phyloP scores from a whole-genome alignment of 768 basidiomycete genomes.

The Tricholoma sp. region DNA sequence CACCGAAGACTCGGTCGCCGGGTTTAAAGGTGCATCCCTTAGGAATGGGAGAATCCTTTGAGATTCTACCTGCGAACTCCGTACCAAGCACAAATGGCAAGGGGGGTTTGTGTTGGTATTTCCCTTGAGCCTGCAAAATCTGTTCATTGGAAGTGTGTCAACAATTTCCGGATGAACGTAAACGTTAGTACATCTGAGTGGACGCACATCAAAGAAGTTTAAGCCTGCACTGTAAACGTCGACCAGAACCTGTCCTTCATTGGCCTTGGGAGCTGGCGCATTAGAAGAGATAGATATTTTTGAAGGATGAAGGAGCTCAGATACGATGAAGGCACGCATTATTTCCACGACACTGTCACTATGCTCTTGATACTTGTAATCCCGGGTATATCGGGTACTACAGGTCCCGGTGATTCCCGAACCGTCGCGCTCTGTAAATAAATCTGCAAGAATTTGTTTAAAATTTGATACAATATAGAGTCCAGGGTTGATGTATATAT shows the following conservation, averaged over 20 bases:
- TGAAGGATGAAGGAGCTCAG: conserved; percentile 64
- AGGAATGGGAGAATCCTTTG: conserved; percentile 69
- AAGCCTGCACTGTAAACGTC: conserved; percentile 73
- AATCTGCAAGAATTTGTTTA: neutral
- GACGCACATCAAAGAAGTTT: conserved; percentile 70
- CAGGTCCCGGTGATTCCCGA: no score
- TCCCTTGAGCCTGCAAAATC: conserved; percentile 87
- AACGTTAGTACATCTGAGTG: neutral
- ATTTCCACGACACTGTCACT: neutral
- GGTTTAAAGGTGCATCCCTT: conserved; percentile 69
- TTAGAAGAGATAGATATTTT: conserved; percentile 49
- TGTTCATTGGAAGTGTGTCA: conserved; percentile 22
- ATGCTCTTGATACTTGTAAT: no score
- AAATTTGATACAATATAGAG: neutral
- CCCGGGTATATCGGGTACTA: no score
- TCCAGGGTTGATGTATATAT: conserved; percentile 15
- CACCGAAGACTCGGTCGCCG: conserved; percentile 89
- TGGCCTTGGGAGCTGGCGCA: conserved; percentile 53
- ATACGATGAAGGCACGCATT: conserved; percentile 81
- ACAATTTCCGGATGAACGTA: neutral
- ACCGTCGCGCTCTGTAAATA: no score
- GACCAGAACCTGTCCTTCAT: conserved; percentile 56
- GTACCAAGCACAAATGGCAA: conserved; percentile 82
- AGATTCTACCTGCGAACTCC: conserved; percentile 82
- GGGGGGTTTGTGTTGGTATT: conserved; percentile 80